phyloP scores from a whole-genome alignment of 495 filamentous ascomycete genomes.

The Hypoxylon lienhwacheense region DNA sequence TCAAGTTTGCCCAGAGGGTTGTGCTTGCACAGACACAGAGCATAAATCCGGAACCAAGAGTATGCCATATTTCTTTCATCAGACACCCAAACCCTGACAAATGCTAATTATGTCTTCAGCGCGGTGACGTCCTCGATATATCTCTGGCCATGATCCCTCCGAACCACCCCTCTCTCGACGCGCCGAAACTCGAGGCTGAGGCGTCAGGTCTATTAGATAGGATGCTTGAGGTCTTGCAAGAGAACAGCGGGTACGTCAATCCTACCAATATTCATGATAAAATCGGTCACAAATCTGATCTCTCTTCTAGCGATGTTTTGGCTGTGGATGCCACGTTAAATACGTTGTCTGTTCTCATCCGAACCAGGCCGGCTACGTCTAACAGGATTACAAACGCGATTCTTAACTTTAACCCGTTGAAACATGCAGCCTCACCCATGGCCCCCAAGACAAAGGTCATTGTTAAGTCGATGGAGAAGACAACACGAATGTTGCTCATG shows the following conservation, averaged over 20 bases:
- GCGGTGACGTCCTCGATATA: slow-evolving; percentile 83
- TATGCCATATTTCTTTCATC: slow-evolving; percentile 47
- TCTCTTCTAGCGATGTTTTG: slow-evolving; percentile 70
- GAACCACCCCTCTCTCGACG: slow-evolving; percentile 74
- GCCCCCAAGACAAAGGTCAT: slow-evolving; percentile 77
- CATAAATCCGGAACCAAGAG: slow-evolving; percentile 78
- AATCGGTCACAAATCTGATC: slow-evolving; percentile 10
- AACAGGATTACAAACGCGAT: slow-evolving; percentile 82
- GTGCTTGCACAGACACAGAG: slow-evolving; percentile 90
- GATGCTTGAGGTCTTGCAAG: slow-evolving; percentile 82
- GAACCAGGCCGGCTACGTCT: slow-evolving; percentile 74
- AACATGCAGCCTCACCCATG: slow-evolving; percentile 72
- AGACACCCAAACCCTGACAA: background rate
- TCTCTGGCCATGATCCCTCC: slow-evolving; percentile 82
- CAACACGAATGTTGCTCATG: slow-evolving; percentile 75
- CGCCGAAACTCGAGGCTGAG: slow-evolving; percentile 85
- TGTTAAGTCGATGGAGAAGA: slow-evolving; percentile 91
- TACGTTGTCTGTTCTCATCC: slow-evolving; percentile 75
- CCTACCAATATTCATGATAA: background rate
- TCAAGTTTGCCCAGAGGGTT: slow-evolving; percentile 94
- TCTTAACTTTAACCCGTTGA: slow-evolving; percentile 89
- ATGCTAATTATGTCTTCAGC: slow-evolving; percentile 52
- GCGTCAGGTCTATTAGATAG: slow-evolving; percentile 86
- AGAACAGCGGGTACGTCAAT: slow-evolving; percentile 69
- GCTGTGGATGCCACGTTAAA: slow-evolving; percentile 91